Evolutionary conservation across 2,329 filamentous ascomycete species (phyloP), one percentile per base, ranked within the genome.

Genomic region (Mycogone perniciosa): DNA sequence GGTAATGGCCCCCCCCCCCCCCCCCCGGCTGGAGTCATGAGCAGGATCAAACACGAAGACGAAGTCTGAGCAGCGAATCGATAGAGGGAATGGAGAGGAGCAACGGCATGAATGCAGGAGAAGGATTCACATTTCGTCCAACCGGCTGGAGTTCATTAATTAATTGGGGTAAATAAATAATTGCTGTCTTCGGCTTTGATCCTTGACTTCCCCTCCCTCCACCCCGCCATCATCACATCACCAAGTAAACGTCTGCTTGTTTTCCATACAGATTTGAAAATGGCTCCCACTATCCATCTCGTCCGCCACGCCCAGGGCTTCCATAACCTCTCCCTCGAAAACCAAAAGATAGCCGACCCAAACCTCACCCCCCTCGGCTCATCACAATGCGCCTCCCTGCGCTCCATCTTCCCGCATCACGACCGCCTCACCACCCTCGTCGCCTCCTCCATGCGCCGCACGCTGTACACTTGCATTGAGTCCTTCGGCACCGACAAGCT

Each of bases 361-460:
- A 73, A 81, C 53, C 79, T 96, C 48, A 96, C 91, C 1, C 74
- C 80, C 0, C 75, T 84, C n/a, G 91, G 91, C 59, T 76, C 84
- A 64, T 62, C 81, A 55, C 89, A 96, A 76, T 95, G 89, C 71
- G 71, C 68, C 29, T 65, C 69, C 11, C 82, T 96, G 38, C 69
- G 77, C 59, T 63, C 73, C 31, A 55, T 59, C 20, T 95, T 95
- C 64, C 80, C 86, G 7, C 68, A 79, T 67, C 84, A 87, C 64
- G 71, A 74, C 55, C 68, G 76, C 37, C 72, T 93, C 61, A 84
- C 85, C 4, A 76, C 86, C 58, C 76, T 95, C 9, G 77, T 90
- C 26, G 83, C 89, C 37, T 93, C 88, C 1, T 89, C 90, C 5
- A 77, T 95, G 58, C 84, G 85, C 46, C 82, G 90, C 55, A 95